Evolutionary conservation across 164 flowering plant genomes (phyloP).

Genomic region (Nymphaea colorata): DNA sequence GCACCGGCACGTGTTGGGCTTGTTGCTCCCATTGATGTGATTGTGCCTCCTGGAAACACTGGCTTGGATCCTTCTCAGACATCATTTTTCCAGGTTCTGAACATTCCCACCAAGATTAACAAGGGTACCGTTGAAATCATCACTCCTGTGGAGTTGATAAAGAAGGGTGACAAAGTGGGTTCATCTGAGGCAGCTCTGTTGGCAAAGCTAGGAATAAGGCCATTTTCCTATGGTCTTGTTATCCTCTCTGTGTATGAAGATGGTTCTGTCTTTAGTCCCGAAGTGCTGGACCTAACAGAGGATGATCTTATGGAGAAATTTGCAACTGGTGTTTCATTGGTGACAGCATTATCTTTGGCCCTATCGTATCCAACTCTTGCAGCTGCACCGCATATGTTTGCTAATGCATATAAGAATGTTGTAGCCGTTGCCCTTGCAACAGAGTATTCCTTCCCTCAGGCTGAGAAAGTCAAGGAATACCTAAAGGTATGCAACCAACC

Average conservation of each 20-base stretch:
- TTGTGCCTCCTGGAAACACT: neutral
- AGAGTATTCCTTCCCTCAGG: constrained; percentile 6
- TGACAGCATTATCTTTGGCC: constrained; percentile 6
- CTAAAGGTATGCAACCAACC: neutral
- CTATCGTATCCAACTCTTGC: constrained; percentile 8
- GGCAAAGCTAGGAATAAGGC: constrained; percentile 7
- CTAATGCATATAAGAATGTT: constrained; percentile 9
- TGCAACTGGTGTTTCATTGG: constrained; percentile 7
- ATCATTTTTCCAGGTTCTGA: constrained; percentile 16
- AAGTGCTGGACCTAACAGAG: constrained; percentile 11
- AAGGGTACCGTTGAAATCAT: constrained; percentile 18
- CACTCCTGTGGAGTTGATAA: constrained; percentile 6
- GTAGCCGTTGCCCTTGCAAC: constrained; percentile 3
- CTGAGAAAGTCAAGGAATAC: constrained; percentile 7
- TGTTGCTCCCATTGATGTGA: neutral
- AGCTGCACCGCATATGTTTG: constrained; percentile 7
- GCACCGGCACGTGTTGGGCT: neutral
- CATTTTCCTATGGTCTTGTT: constrained; percentile 9
- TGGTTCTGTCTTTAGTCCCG: constrained; percentile 11
- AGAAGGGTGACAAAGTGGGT: constrained; percentile 8
- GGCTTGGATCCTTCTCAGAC: neutral
- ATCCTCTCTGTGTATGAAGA: constrained; percentile 8
- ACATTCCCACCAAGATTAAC: constrained; percentile 42
- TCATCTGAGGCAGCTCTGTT: constrained; percentile 8
- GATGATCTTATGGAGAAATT: constrained; percentile 8